These are phyloP conservation scores for Ophiostoma angusticollis DNA, from an alignment of 2,329 filamentous ascomycete species.

Conservation along the genomic window DNA sequence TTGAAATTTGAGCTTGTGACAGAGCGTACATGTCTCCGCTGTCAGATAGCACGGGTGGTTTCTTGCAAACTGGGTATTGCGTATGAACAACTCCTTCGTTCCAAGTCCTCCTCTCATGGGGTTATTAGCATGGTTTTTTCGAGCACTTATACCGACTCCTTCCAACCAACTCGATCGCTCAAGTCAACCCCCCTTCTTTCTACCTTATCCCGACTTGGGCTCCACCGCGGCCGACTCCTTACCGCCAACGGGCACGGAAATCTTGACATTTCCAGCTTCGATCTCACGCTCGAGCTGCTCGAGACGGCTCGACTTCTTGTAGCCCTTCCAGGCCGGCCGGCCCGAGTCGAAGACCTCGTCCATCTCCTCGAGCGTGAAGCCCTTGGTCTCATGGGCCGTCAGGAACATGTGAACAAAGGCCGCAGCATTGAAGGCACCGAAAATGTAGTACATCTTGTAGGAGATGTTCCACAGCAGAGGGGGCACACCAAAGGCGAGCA, in stretches of 20 bases:
- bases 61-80: too few relatives aligned
- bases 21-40: too few relatives aligned
- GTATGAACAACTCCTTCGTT: too few relatives aligned
- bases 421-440: slow-evolving; percentile 56
- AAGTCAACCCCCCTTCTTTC: too few relatives aligned
- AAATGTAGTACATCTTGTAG: slow-evolving; percentile 50
- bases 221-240: neutral
- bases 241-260: slow-evolving; percentile 12
- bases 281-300: slow-evolving; percentile 36
- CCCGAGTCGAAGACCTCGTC: slow-evolving; percentile 57
- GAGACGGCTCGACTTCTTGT: slow-evolving; percentile 29
- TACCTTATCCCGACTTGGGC: neutral
- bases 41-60: too few relatives aligned
- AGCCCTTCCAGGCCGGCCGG: slow-evolving; percentile 43
- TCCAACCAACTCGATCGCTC: too few relatives aligned
- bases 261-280: slow-evolving; percentile 31
- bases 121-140: too few relatives aligned
- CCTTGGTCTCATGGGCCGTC: slow-evolving; percentile 50
- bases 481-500: slow-evolving; percentile 40
- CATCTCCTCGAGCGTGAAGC: slow-evolving; percentile 65
- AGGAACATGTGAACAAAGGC: slow-evolving; percentile 60
- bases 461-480: slow-evolving; percentile 38
- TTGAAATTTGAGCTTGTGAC: too few relatives aligned
- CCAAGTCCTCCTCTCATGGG: too few relatives aligned
- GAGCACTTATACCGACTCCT: too few relatives aligned